Conservation (phyloP, 352 stramenopile genomes). For the Lagenidium sp. region DNA sequence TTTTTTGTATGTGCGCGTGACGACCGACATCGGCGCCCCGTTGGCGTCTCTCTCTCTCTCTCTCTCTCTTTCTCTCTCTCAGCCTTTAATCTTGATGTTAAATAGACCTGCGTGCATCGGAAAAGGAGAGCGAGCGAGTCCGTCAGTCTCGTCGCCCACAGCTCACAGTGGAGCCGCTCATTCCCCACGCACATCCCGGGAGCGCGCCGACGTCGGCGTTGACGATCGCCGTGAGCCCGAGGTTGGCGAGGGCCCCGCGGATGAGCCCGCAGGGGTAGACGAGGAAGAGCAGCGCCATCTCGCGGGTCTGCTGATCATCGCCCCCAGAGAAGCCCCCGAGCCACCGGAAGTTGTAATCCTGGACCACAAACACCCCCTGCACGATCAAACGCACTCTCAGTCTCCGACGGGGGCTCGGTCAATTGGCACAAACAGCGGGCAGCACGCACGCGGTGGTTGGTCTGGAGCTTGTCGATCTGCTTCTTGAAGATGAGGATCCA, state of each 20-base stretch:
- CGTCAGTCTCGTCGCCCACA: too few species aligned
- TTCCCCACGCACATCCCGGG: constrained; percentile 84
- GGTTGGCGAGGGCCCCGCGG: constrained; percentile 90
- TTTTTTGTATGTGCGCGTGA: too few species aligned
- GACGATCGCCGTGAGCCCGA: constrained; percentile 93
- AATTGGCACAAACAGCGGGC: background rate
- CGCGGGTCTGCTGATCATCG: constrained; percentile 74
- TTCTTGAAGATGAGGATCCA: constrained; percentile 97
- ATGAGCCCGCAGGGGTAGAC: constrained; percentile 95
- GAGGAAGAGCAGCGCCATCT: constrained; percentile 91
- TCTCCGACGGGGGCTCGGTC: too few species aligned
- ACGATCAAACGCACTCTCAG: background rate
- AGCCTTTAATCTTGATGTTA: constrained; percentile 86
- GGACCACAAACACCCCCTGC: constrained; percentile 90
- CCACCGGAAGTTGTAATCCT: constrained; percentile 94
- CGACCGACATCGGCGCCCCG: too few species aligned
- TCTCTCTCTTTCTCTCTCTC: too few species aligned
- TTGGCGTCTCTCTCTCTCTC: too few species aligned
- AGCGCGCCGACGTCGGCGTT: constrained; percentile 91
- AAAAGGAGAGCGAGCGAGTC: too few species aligned
- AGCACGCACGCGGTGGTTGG: constrained; percentile 87
- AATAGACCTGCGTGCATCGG: constrained; percentile 88
- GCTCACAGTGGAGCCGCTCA: too few species aligned
- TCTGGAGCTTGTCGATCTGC: constrained; percentile 98
- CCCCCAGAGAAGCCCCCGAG: constrained; percentile 74